Evolutionary conservation across 305 asterid genomes (phyloP), one percentile per base, ranked within the genome.

Genomic region (Rubia tinctorum): DNA sequence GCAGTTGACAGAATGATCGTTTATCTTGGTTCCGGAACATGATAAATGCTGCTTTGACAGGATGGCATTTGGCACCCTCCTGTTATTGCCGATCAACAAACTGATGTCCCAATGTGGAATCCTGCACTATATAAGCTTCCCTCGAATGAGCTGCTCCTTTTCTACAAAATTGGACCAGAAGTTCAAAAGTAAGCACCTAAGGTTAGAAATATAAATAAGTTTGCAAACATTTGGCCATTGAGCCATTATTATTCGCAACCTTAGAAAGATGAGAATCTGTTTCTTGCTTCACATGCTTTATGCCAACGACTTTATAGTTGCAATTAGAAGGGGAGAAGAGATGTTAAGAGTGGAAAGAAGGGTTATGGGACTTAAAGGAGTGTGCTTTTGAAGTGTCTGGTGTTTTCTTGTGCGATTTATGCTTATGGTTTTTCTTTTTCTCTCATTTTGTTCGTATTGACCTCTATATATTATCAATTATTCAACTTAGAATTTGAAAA

Each of bases 21-120:
- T 8, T 72, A 18, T 0, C 0, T 44, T 72, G 15, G 27, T 62
- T 56, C 49, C 42, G 6, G 18, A 49, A 37, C 69, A 68, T 68
- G 45, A 66, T 34, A 25, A 62, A 59, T 5, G 12, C 58, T 74
- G 42, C 25, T 64, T 72, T 80, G 55, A 72, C 90, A 93, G 97
- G 91, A 86, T 78, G 92, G 96, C 70, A 61, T 58, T 73, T 91
- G 97, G 98, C 80, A 74, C 43, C 66, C 91, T 69, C 98, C 98
- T 47, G 22, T 78, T 60, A 84, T 88, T 80, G 95, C 88, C 6
- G 98, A 93, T 70, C 90, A 91, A 78, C 84, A 91, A 82, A 74
- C 67, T 43, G 66, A 81, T 63, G 96, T 93, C 76, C 83, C 97
- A 64, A 86, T 93, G 98, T 91, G 98, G 98, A 91, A 93, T 71